Evolutionary conservation across 2,329 filamentous ascomycete genomes (phyloP), one percentile per base, ranked within the genome.

Genomic region (Aspergillus quadrilineatus): DNA sequence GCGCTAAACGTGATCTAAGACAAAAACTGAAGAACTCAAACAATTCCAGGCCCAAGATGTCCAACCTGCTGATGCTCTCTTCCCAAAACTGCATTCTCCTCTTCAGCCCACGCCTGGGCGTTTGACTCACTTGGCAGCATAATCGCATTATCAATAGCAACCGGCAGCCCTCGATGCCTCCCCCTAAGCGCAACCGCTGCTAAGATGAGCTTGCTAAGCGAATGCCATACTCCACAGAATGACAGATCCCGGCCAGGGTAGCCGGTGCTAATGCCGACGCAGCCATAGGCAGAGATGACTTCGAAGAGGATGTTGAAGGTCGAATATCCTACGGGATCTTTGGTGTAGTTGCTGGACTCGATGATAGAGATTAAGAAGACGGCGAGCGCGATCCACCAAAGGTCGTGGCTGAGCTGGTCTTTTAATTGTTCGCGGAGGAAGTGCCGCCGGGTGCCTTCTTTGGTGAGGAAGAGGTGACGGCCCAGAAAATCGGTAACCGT

Each of bases 351-450:
- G 4, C 73, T 70, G 1, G 81, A 82, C 67, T 89, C 86, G 46
- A 86, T 83, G 39, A 83, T 79, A 52, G 79, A 78, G 54, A 89
- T 85, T 32, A 85, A 68, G 49, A 88, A 76, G 10, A 86, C 78
- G 2, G 84, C 82, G 0, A 87, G 69, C 3, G 84, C 80, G 12
- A 89, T 81, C 75, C 80, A 85, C 85, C 86, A 88, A 14, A 89
- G 75, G 64, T 89, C 86, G 67, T 88, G 84, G 30, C 84, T 82
- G 1, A 89, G 78, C 67, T 89, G 86, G 5, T 81, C 80, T n/a
- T 83, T 81, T 22, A 88, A 75, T 65, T 88, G 85, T 59, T 82
- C 78, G 41, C 77, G 76, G 12, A 84, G 73, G 52, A 83, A 82
- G 58, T 77, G 78, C 53, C 76, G 73, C 12, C 73, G 77, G 6